phyloP scores from a whole-genome alignment of 2,329 filamentous ascomycete genomes.

The Fusarium abutilonis region DNA sequence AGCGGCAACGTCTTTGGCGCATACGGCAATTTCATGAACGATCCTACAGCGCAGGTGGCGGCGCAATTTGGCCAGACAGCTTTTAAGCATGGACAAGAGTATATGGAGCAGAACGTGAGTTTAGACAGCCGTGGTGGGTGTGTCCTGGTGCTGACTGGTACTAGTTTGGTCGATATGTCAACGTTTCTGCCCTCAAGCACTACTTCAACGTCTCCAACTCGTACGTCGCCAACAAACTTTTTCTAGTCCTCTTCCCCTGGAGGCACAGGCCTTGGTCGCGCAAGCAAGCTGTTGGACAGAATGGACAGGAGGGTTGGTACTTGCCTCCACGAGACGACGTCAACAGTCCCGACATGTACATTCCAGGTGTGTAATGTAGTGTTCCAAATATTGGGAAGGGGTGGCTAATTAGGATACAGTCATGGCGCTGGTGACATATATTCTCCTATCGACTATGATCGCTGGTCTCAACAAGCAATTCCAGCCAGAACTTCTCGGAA shows the following conservation, averaged over 20 bases:
- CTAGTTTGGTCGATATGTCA: constrained; percentile 78
- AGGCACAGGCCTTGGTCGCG: constrained; percentile 97
- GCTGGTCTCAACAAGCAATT: constrained; percentile 91
- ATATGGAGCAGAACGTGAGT: constrained; percentile 92
- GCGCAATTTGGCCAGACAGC: constrained; percentile 94
- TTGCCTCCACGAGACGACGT: constrained; percentile 93
- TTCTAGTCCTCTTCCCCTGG: constrained; percentile 96
- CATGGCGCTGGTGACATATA: constrained; percentile 98
- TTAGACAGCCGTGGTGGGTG: not conserved
- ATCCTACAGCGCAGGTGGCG: constrained; percentile 93
- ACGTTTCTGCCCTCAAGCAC: constrained; percentile 92
- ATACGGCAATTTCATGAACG: constrained; percentile 94
- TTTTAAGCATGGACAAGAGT: constrained; percentile 90
- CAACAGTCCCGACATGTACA: constrained; percentile 99
- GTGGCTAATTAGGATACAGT: constrained; percentile 57
- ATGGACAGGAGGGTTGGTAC: constrained; percentile 79
- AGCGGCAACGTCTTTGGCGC: constrained; percentile 69
- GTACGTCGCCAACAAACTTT: constrained; percentile 93
- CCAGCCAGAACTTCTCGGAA: constrained; percentile 90
- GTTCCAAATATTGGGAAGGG: too few relatives aligned
- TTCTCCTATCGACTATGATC: constrained; percentile 89
- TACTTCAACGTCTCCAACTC: constrained; percentile 99
- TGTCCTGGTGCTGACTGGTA: constrained; percentile 22
- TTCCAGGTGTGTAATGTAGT: constrained; percentile 65
- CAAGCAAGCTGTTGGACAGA: constrained; percentile 78